Base-by-base conservation (phyloP, 495 filamentous ascomycete genomes). In the Trichoderma orchidacearum region DNA sequence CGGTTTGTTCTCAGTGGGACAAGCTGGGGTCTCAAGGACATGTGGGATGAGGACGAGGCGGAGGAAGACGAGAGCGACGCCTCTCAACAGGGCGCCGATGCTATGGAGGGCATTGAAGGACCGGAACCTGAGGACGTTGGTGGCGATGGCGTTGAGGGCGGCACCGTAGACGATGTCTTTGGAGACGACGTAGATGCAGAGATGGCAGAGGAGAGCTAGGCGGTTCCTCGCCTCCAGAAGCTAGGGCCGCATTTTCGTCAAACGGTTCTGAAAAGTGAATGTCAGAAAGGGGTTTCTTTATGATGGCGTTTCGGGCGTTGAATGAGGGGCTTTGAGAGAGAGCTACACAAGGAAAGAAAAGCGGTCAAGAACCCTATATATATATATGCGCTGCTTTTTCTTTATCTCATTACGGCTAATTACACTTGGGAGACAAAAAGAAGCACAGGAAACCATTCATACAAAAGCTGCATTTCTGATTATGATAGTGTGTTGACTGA, bases 1-100 rank as follows among this genome's bases (percentile, higher is more conserved):
- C 76, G 88, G 65, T 97, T 95, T 66, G 91, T 92, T 60, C 74
- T 96, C 54, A 94, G 85, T 28, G 93, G 93, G 0, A 75, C 80
- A 17, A 82, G 82, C 57, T 98, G 93, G 93, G 80, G 83, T 34
- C 65, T 96, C 70, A 83, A 80, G 66, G 87, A 90, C 53, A 80
- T 84, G 56, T 95, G 87, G 87, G 77, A 72, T 12, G 76, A 70
- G 56, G 70, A 61, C 8, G 62, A 66, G 34, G 79, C 80, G 34
- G 82, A 79, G 0, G 82, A 77, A 54, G 81, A 77, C 45, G 75
- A 75, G 34, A 73, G 76, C 54, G 76, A 68, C 11, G 25, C 66
- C 67, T 35, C 65, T 57, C 34, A 61, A 58, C 25, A 63, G 62
- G 53, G 62, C 59, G 67, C 63, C 48, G 73, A 75, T 56, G 70